phyloP scores from a whole-genome alignment of 1,139 yeast genomes.

The Scheffersomyces illinoinensis region DNA sequence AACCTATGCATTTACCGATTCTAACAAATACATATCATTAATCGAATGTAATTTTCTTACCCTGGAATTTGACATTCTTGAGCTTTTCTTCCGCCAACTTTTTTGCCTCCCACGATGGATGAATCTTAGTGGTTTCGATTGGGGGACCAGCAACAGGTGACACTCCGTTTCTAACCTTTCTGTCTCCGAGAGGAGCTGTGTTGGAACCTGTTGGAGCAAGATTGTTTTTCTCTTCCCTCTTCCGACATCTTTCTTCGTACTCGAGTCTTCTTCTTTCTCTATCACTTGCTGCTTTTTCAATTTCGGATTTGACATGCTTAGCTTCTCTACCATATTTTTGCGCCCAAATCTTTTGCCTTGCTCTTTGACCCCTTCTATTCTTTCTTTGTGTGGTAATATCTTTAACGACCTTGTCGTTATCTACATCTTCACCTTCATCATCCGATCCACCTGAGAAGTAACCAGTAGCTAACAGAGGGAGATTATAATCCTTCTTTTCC shows the following conservation, averaged over 20 bases:
- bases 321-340: conserved; percentile 81
- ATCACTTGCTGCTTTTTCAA: conserved; percentile 52
- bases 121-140: conserved; percentile 38
- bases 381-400: conserved; percentile 58
- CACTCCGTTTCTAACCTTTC: conserved; percentile 18
- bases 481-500: conserved; percentile 27
- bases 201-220: conserved; percentile 24
- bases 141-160: conserved; percentile 7
- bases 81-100: conserved; percentile 65
- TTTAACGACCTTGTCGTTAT: conserved; percentile 61
- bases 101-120: conserved; percentile 97
- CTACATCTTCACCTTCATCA: conserved; percentile 53
- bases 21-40: conserved; percentile 10
- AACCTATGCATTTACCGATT: background rate
- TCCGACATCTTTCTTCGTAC: conserved; percentile 71
- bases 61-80: conserved; percentile 68
- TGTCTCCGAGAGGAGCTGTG: conserved; percentile 39
- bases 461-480: conserved; percentile 77
- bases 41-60: conserved; percentile 81
- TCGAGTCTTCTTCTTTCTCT: conserved; percentile 62
- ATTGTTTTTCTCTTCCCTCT: conserved; percentile 57
- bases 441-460: conserved; percentile 80
- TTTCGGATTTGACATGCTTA: conserved; percentile 73
- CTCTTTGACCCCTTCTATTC: conserved; percentile 95
- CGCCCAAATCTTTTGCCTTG: conserved; percentile 96